Conservation (phyloP, 345 rosid species). For the Brassica incana region DNA sequence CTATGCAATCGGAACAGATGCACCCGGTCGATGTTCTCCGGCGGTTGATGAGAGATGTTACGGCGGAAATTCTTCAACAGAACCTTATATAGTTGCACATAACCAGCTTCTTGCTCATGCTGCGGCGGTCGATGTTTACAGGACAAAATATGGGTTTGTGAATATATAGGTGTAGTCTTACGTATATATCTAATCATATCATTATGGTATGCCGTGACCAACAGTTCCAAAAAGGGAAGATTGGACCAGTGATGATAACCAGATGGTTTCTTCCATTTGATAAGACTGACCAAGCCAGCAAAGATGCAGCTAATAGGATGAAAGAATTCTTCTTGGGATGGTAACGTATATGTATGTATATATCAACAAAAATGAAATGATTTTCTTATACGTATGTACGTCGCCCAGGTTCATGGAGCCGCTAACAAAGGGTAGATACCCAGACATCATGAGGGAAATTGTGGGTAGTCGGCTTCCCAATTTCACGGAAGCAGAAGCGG, state of each 20-base stretch:
- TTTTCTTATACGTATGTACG: neutral
- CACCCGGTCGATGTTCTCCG: too few relatives aligned
- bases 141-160: conserved; percentile 2
- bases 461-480: conserved; percentile 25
- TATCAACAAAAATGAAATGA: neutral
- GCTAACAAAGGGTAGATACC: conserved; percentile 32
- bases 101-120: conserved; percentile 39
- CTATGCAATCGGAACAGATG: too few relatives aligned
- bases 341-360: neutral
- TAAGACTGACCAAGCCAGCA: neutral
- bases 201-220: neutral
- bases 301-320: conserved; percentile 3
- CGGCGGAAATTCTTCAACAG: conserved; percentile 36
- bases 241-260: conserved; percentile 35
- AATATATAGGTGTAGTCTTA: neutral
- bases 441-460: conserved; percentile 9
- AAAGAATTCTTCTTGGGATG: conserved; percentile 31
- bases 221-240: conserved; percentile 14
- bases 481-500: neutral
- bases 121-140: conserved; percentile 7
- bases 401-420: conserved; percentile 32
- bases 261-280: conserved; percentile 32
- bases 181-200: neutral
- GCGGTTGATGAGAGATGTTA: too few relatives aligned
- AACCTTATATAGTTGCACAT: conserved; percentile 34